These are phyloP conservation scores for Lichtheimia ornata DNA, from an alignment of 371 early-diverging fungal genomes.

Conservation along the genomic window DNA sequence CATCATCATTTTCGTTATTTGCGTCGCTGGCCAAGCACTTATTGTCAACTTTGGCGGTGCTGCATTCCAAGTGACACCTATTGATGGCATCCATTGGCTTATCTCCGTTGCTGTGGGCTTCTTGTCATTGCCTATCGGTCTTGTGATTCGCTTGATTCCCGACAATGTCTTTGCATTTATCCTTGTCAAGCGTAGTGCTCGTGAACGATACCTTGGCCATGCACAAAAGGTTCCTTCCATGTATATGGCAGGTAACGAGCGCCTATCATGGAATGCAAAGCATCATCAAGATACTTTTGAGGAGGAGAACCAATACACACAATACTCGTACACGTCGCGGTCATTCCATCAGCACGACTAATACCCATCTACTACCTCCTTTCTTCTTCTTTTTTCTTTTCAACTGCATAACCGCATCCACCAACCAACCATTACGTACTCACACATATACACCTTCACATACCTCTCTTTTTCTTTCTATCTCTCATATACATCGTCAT, in stretches of 20 bases:
- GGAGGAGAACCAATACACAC: slow-evolving; percentile 18
- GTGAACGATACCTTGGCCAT: slow-evolving; percentile 34
- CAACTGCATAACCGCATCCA: background rate
- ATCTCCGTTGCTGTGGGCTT: slow-evolving; percentile 66
- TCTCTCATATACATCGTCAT: background rate
- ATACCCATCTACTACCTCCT: background rate
- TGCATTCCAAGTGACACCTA: slow-evolving; percentile 52
- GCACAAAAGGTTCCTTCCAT: slow-evolving; percentile 22
- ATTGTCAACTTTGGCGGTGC: slow-evolving; percentile 63
- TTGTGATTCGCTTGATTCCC: slow-evolving; percentile 66
- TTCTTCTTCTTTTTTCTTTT: background rate
- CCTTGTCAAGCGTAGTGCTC: slow-evolving; percentile 25
- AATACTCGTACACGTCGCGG: slow-evolving; percentile 16
- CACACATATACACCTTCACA: background rate
- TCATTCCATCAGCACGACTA: slow-evolving; percentile 8
- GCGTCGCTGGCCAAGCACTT: slow-evolving; percentile 54
- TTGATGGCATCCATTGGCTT: slow-evolving; percentile 64
- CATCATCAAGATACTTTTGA: slow-evolving; percentile 14
- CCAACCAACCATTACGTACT: too few species aligned
- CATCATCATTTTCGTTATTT: slow-evolving; percentile 53
- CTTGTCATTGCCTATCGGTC: slow-evolving; percentile 69
- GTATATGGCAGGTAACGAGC: slow-evolving; percentile 37
- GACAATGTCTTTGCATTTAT: slow-evolving; percentile 39
- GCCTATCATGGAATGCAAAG: slow-evolving; percentile 17
- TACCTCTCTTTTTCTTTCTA: background rate